These are phyloP conservation scores for Amyloporia xantha DNA, from an alignment of 768 basidiomycete genomes.

Conservation along the genomic window DNA sequence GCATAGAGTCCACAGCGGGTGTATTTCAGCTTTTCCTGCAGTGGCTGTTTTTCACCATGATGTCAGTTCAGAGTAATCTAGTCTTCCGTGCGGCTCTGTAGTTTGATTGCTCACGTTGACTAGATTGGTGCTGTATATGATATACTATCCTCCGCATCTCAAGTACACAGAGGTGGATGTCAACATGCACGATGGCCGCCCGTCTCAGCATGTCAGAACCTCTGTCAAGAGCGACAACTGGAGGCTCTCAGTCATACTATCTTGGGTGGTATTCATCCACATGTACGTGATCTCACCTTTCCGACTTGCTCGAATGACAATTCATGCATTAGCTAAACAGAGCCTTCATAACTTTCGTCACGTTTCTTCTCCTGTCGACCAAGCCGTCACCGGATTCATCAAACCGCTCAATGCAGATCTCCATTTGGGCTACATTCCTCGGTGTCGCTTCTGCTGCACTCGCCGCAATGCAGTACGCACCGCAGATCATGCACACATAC, in stretches of 20 bases:
- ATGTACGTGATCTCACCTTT: conserved; percentile 43
- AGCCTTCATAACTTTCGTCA: conserved; percentile 49
- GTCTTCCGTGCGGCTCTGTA: no score
- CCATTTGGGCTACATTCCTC: conserved; percentile 78
- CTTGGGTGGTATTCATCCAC: conserved; percentile 65
- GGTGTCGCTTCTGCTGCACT: conserved; percentile 77
- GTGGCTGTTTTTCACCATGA: conserved; percentile 78
- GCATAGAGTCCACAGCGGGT: conserved; percentile 76
- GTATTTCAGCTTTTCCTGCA: conserved; percentile 76
- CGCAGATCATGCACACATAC: conserved; percentile 82
- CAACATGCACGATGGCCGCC: conserved; percentile 36
- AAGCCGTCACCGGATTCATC: conserved; percentile 30
- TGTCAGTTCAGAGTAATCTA: conserved; percentile 48
- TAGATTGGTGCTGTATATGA: conserved; percentile 85
- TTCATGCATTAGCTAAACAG: conserved; percentile 28
- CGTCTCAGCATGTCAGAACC: conserved; percentile 38
- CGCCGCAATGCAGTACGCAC: conserved; percentile 80
- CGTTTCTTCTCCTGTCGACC: conserved; percentile 53
- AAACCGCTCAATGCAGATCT: conserved; percentile 33
- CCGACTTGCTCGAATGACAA: background rate
- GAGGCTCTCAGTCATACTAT: conserved; percentile 69
- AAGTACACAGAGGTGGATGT: conserved; percentile 53
- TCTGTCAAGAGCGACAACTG: conserved; percentile 59
- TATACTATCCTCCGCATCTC: conserved; percentile 83
- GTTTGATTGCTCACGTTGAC: no score